phyloP scores from a whole-genome alignment of 306 rosid genomes.

The Cucurbita argyrosperma region DNA sequence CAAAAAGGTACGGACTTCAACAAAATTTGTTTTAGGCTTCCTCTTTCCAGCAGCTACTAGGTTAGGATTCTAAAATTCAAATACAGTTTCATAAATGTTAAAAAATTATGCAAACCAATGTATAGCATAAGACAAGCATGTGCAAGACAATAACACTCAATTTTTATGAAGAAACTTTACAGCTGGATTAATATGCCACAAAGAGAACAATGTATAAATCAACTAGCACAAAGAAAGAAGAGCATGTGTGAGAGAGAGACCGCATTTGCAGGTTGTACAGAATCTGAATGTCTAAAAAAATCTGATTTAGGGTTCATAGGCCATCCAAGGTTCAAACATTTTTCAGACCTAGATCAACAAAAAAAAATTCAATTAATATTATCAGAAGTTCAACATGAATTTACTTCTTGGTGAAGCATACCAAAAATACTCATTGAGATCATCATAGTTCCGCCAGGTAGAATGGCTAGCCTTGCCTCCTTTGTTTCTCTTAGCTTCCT shows the following conservation, averaged over 20 bases:
- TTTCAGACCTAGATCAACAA: slow-evolving; percentile 50
- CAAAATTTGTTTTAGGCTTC: slow-evolving; percentile 91
- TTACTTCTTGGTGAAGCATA: slow-evolving; percentile 16
- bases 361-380: slow-evolving; percentile 5
- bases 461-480: slow-evolving; percentile 85
- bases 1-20: slow-evolving; percentile 85
- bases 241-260: slow-evolving; percentile 21
- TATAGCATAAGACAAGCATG: not conserved
- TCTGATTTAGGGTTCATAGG: slow-evolving; percentile 60
- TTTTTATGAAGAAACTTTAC: not conserved
- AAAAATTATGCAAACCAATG: not conserved
- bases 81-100: not conserved
- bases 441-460: slow-evolving; percentile 97
- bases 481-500: slow-evolving; percentile 90
- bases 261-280: slow-evolving; percentile 21
- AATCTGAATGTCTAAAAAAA: slow-evolving; percentile 69
- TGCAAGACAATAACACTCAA: not conserved
- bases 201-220: not conserved
- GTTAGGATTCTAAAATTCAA: slow-evolving; percentile 38
- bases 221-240: not conserved
- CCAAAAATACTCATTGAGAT: slow-evolving; percentile 95
- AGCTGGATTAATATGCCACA: not conserved
- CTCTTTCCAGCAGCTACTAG: slow-evolving; percentile 42
- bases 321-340: slow-evolving; percentile 68
- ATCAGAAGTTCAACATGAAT: not conserved